These are phyloP conservation scores for Hysterangium stoloniferum DNA, from an alignment of 768 basidiomycete genomes.

Conservation along the genomic window DNA sequence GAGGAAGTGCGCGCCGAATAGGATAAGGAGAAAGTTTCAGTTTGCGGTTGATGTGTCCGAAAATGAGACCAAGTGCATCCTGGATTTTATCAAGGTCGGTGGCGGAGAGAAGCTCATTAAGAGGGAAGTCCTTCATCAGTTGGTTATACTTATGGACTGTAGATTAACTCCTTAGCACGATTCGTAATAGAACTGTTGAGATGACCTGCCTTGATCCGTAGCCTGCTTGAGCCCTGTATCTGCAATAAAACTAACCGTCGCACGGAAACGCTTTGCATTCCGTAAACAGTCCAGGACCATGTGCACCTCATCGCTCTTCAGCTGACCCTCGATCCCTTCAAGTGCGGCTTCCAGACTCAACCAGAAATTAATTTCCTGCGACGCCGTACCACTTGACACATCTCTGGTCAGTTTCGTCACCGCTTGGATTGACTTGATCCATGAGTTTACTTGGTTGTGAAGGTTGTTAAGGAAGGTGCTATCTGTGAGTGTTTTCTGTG, in stretches of 20 bases:
- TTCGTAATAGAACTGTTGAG: not conserved
- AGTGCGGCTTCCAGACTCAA: slow-evolving; percentile 87
- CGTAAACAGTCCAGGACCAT: slow-evolving; percentile 91
- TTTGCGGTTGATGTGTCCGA: slow-evolving; percentile 91
- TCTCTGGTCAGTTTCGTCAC: slow-evolving; percentile 95
- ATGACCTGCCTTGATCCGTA: slow-evolving; percentile 65
- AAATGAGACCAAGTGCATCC: slow-evolving; percentile 80
- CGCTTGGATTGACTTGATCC: slow-evolving; percentile 97
- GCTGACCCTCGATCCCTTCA: slow-evolving; percentile 87
- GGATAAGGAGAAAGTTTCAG: slow-evolving; percentile 95
- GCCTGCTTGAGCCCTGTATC: slow-evolving; percentile 96
- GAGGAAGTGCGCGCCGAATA: slow-evolving; percentile 88
- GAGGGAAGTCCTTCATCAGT: slow-evolving; percentile 97
- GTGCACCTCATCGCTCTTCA: slow-evolving; percentile 85
- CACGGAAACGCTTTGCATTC: slow-evolving; percentile 94
- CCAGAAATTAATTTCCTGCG: slow-evolving; percentile 99
- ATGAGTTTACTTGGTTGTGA: slow-evolving; percentile 89
- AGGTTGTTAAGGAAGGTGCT: slow-evolving; percentile 88
- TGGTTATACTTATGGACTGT: slow-evolving; percentile 96
- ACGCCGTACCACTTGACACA: slow-evolving; percentile 90
- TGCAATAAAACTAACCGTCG: slow-evolving; percentile 95
- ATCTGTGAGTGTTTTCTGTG: slow-evolving; percentile 70
- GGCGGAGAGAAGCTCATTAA: slow-evolving; percentile 93
- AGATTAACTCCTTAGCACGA: not conserved
- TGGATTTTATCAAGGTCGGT: slow-evolving; percentile 95